Evolutionary conservation across 345 rosid species (phyloP).

Genomic region (Atalantia buxifolia): DNA sequence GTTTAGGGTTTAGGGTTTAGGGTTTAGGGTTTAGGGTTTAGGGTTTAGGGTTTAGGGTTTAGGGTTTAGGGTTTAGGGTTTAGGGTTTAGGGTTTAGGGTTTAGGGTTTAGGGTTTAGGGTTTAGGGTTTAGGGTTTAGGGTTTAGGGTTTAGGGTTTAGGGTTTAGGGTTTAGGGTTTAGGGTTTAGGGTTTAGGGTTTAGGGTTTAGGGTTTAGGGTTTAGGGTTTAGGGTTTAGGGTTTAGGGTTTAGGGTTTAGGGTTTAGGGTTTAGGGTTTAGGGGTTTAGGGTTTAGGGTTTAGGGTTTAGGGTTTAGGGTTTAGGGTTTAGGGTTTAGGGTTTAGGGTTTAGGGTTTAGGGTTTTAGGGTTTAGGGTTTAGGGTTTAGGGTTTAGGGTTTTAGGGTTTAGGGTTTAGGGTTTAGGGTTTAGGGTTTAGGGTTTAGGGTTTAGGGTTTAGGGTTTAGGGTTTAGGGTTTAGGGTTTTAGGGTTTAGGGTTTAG

Average conservation of each 20-base stretch:
- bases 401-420: no score
- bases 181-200: constrained; percentile 8
- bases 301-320: background rate
- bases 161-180: background rate
- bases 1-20: constrained; percentile 4
- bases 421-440: no score
- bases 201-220: constrained; percentile 5
- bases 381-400: no score
- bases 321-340: no score
- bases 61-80: constrained; percentile 3
- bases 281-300: background rate
- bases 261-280: background rate
- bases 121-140: constrained; percentile 6
- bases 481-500: no score
- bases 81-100: background rate
- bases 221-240: background rate
- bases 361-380: no score
- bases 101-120: constrained; percentile 1
- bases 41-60: constrained; percentile 1
- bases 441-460: no score
- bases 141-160: background rate
- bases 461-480: no score
- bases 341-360: no score
- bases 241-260: background rate
- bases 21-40: constrained; percentile 4